phyloP scores from a whole-genome alignment of 331 rosid species.

The Stylosanthes scabra region DNA sequence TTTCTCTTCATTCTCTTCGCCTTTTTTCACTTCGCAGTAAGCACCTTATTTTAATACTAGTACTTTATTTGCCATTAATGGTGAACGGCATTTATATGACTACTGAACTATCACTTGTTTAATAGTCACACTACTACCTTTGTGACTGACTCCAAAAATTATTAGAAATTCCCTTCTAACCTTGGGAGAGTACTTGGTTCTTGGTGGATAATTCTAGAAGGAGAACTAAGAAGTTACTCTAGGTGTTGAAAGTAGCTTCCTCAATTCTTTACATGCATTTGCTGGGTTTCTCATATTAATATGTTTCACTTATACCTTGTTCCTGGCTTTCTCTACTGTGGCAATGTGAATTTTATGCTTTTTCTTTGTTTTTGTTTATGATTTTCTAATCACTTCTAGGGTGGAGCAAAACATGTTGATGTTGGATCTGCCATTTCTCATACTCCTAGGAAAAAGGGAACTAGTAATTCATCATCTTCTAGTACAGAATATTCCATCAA shows the following conservation, averaged over 20 bases:
- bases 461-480: constrained; percentile 45
- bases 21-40: no score
- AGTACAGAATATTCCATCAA: constrained; percentile 38
- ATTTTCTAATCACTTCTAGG: constrained; percentile 52
- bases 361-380: constrained; percentile 19
- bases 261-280: neutral
- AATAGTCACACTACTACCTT: constrained; percentile 13
- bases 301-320: neutral
- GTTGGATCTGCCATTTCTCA: constrained; percentile 55
- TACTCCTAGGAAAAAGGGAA: constrained; percentile 46
- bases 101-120: constrained; percentile 6
- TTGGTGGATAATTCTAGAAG: neutral
- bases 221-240: constrained; percentile 29
- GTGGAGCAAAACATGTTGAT: constrained; percentile 69
- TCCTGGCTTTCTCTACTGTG: constrained; percentile 15
- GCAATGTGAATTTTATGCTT: neutral
- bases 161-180: constrained; percentile 29
- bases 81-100: constrained; percentile 8
- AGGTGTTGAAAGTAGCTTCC: constrained; percentile 21
- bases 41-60: no score
- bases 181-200: constrained; percentile 20
- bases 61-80: constrained; percentile 6
- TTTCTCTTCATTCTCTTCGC: no score
- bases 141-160: neutral
- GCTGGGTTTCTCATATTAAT: neutral